These are phyloP conservation scores for Skeletonema marinoi DNA, from an alignment of 108 stramenopile species.

Conservation along the genomic window DNA sequence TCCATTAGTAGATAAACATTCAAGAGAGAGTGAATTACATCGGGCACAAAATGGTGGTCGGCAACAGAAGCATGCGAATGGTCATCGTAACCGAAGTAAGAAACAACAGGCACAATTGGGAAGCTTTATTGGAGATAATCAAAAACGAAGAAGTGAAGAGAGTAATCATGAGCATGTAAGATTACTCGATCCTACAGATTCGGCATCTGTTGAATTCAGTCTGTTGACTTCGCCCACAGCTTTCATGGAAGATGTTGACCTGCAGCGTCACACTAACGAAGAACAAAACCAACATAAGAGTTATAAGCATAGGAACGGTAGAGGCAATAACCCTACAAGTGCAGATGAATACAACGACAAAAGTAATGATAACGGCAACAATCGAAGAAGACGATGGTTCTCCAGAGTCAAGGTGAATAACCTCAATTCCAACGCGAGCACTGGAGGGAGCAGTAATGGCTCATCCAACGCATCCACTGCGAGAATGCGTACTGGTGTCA, in stretches of 20 bases:
- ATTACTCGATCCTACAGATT: not conserved
- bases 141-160: not conserved
- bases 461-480: not conserved
- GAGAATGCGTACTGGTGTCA: not conserved
- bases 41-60: not conserved
- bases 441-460: not conserved
- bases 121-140: not conserved
- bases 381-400: not conserved
- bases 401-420: not conserved
- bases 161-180: not conserved
- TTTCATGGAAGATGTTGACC: not conserved
- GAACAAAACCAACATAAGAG: not conserved
- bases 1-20: not conserved
- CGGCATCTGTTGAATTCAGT: not conserved
- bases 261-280: not conserved
- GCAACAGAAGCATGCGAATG: not conserved
- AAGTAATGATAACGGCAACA: not conserved
- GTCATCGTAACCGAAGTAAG: not conserved
- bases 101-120: not conserved
- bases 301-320: not conserved
- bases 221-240: not conserved
- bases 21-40: not conserved
- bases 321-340: not conserved
- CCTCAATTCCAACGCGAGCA: not conserved
- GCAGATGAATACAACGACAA: not conserved